These are phyloP conservation scores for Russula emetica DNA, from an alignment of 768 basidiomycete species.

Conservation along the genomic window DNA sequence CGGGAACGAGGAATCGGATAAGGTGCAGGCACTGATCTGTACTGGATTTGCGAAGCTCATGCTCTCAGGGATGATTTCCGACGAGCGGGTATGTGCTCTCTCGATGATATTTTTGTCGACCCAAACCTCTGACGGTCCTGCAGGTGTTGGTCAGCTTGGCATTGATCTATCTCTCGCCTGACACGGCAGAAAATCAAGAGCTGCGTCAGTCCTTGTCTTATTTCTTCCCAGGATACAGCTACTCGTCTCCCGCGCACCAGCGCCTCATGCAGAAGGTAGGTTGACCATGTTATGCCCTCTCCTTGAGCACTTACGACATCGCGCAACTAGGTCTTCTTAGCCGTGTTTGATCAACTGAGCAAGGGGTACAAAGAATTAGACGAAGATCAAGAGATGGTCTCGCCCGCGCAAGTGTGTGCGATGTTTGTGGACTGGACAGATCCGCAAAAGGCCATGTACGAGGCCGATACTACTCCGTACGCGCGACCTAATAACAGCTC, in stretches of 20 bases:
- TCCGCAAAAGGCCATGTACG: conserved; percentile 63
- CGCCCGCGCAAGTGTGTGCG: conserved; percentile 66
- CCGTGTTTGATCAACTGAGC: conserved; percentile 58
- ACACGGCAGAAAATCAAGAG: conserved; percentile 75
- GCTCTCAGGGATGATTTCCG: conserved; percentile 67
- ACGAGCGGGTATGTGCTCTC: conserved; percentile 53
- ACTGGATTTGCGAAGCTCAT: conserved; percentile 85
- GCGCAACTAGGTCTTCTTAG: conserved; percentile 57
- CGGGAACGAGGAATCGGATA: conserved; percentile 51
- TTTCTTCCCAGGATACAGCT: conserved; percentile 85
- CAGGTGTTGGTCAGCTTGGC: conserved; percentile 50
- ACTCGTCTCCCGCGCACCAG: conserved; percentile 74
- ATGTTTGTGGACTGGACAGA: conserved; percentile 89
- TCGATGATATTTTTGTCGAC: not conserved
- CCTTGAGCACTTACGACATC: not conserved
- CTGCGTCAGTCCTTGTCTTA: conserved; percentile 81
- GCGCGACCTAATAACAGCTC: conserved; percentile 4
- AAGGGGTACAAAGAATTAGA: conserved; percentile 59
- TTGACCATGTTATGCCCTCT: conserved; percentile 29
- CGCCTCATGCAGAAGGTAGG: conserved; percentile 61
- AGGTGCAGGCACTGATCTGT: conserved; percentile 66
- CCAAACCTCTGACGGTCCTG: not conserved
- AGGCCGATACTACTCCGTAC: conserved; percentile 28
- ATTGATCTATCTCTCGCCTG: conserved; percentile 70
- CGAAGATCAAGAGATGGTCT: conserved; percentile 69